phyloP scores from a whole-genome alignment of 768 basidiomycete genomes.

The Russula compacta region DNA sequence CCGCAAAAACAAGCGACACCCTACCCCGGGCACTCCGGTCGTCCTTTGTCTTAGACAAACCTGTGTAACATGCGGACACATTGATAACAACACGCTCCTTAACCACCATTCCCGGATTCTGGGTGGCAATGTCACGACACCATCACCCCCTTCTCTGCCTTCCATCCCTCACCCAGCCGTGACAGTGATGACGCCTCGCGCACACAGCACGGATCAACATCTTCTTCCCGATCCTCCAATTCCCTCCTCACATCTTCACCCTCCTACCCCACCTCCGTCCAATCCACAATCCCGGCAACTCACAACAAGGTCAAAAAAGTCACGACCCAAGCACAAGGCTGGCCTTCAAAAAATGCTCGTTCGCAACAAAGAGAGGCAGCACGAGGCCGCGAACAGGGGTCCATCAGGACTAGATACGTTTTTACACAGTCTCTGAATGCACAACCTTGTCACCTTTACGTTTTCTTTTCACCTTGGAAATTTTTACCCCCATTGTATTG shows the following conservation, averaged over 20 bases:
- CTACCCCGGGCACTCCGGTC: constrained; percentile 5
- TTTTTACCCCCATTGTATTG: background rate
- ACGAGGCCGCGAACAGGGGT: constrained; percentile 24
- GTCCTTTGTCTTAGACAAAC: background rate
- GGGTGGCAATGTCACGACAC: background rate
- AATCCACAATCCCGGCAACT: background rate
- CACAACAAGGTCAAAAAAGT: constrained; percentile 8
- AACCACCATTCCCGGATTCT: background rate
- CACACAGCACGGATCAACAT: constrained; percentile 3
- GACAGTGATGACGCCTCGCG: background rate
- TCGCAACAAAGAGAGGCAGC: constrained; percentile 47
- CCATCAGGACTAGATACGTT: constrained; percentile 8
- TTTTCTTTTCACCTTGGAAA: background rate
- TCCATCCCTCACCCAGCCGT: background rate
- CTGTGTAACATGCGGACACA: constrained; percentile 26
- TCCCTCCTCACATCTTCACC: background rate
- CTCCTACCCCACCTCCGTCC: background rate
- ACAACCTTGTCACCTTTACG: background rate
- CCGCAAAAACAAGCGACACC: constrained; percentile 12
- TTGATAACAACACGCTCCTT: constrained; percentile 24
- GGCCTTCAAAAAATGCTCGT: constrained; percentile 56
- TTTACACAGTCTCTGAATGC: constrained; percentile 5
- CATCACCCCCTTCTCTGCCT: background rate
- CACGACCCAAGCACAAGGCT: constrained; percentile 44
- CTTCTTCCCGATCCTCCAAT: background rate